Evolutionary conservation across 2,329 filamentous ascomycete species (phyloP).

Genomic region (Pseudocercospora eumusae): DNA sequence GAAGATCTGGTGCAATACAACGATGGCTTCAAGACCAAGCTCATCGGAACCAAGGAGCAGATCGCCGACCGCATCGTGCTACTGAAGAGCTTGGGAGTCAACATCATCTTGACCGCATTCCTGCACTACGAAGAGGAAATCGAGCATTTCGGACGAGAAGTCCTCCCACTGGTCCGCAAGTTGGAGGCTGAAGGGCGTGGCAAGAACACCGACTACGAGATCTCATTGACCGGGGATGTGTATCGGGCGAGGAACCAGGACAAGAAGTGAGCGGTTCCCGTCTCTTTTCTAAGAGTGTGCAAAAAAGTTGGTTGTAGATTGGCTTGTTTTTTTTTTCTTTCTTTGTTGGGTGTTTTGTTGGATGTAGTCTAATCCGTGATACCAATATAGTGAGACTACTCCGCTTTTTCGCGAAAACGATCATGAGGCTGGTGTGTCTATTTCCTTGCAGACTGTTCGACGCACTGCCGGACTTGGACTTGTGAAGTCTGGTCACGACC

Average conservation of each 20-base stretch:
- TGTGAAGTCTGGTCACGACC: too few relatives aligned
- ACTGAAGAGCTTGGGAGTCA: conserved; percentile 49
- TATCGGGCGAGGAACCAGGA: conserved; percentile 40
- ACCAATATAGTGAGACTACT: conserved; percentile 11
- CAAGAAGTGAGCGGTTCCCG: conserved; percentile 27
- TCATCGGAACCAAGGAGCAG: conserved; percentile 56
- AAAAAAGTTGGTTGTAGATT: conserved; percentile 6
- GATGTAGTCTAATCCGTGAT: conserved; percentile 20
- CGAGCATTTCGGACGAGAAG: conserved; percentile 50
- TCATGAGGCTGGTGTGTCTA: neutral
- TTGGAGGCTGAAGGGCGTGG: conserved; percentile 53
- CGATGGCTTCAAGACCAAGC: conserved; percentile 58
- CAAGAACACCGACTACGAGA: conserved; percentile 51
- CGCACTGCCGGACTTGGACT: too few relatives aligned
- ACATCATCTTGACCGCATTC: conserved; percentile 52
- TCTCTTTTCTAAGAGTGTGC: conserved; percentile 1
- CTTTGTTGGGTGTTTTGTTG: too few relatives aligned
- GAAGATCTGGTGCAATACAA: conserved; percentile 59
- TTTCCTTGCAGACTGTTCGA: too few relatives aligned
- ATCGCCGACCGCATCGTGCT: conserved; percentile 54
- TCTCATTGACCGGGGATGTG: conserved; percentile 51
- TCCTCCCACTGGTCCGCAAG: conserved; percentile 52
- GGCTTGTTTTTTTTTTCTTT: neutral
- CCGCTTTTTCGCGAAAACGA: neutral
- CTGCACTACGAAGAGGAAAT: conserved; percentile 58